Evolutionary conservation across 306 rosid genomes (phyloP).

Genomic region (Corylus avellana): DNA sequence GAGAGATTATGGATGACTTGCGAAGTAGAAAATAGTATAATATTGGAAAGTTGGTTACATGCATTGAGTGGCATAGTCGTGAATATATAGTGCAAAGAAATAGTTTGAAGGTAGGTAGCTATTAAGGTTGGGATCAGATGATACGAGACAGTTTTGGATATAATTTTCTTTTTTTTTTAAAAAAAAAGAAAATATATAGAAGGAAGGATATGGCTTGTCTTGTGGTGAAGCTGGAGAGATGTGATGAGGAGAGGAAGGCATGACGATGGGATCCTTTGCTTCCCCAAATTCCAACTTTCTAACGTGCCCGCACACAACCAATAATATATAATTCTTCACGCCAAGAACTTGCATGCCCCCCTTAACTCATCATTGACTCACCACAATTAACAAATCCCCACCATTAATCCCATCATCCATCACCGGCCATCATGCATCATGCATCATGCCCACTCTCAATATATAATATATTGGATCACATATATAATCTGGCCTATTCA

Average conservation of each 20-base stretch:
- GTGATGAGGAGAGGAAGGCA: conserved; percentile 12
- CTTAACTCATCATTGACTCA: conserved; percentile 14
- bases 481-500: no score
- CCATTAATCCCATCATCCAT: conserved; percentile 6
- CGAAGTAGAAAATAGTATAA: conserved; percentile 19
- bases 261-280: conserved; percentile 25
- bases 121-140: not conserved
- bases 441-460: not conserved
- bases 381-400: not conserved
- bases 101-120: conserved; percentile 33
- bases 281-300: conserved; percentile 9
- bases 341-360: conserved; percentile 13
- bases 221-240: conserved; percentile 15
- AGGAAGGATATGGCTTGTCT: not conserved
- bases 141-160: not conserved
- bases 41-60: conserved; percentile 24
- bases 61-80: conserved; percentile 25
- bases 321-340: conserved; percentile 7
- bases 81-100: conserved; percentile 5
- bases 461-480: no score
- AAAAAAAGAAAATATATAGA: not conserved
- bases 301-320: conserved; percentile 44
- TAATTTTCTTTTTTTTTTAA: no score
- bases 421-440: not conserved
- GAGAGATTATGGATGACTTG: conserved; percentile 10